Percentiles rank a stretch among this genome's conserved stretches.
These are phyloP conservation scores for Waltergamsia citrina DNA, from an alignment of 2,329 filamentous ascomycete species.

Conservation along the genomic window DNA sequence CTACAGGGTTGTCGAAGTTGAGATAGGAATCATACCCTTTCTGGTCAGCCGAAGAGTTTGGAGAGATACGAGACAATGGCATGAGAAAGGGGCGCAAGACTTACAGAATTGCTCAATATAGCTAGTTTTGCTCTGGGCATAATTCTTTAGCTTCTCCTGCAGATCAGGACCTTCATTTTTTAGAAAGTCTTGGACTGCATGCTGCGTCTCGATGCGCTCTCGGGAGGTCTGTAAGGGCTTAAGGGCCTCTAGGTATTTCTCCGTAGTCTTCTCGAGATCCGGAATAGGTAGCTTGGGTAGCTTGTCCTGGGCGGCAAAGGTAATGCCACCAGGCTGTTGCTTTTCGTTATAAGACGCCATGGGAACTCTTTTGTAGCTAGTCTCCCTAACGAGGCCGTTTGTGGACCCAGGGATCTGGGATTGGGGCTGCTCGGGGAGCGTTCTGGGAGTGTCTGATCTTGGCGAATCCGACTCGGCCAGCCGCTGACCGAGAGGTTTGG, in stretches of 20 bases:
- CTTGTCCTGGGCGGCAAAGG: conserved; percentile 80
- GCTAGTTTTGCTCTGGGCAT: conserved; percentile 83
- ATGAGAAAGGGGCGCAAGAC: conserved; percentile 25
- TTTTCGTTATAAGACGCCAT: conserved; percentile 45
- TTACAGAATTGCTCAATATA: conserved; percentile 98
- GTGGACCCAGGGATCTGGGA: conserved; percentile 12
- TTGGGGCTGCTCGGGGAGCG: conserved; percentile 25
- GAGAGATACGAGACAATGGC: not conserved
- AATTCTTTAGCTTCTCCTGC: conserved; percentile 82
- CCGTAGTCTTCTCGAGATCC: conserved; percentile 68
- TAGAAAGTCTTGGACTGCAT: conserved; percentile 76
- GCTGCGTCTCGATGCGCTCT: conserved; percentile 74
- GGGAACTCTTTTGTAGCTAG: conserved; percentile 30
- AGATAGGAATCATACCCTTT: conserved; percentile 97
- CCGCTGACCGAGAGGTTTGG: conserved; percentile 64
- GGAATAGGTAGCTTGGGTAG: conserved; percentile 91
- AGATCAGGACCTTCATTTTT: conserved; percentile 71
- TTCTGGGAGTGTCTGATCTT: conserved; percentile 24
- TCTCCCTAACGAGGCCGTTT: conserved; percentile 10
- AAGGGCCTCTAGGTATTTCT: conserved; percentile 71
- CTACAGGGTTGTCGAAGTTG: conserved; percentile 95
- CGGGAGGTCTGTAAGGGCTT: conserved; percentile 71
- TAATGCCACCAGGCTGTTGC: conserved; percentile 61
- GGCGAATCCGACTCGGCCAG: conserved; percentile 34
- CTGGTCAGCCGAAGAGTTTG: not conserved